These are phyloP conservation scores for Saturnispora zaruensis DNA, from an alignment of 805 yeast genomes.

Conservation along the genomic window DNA sequence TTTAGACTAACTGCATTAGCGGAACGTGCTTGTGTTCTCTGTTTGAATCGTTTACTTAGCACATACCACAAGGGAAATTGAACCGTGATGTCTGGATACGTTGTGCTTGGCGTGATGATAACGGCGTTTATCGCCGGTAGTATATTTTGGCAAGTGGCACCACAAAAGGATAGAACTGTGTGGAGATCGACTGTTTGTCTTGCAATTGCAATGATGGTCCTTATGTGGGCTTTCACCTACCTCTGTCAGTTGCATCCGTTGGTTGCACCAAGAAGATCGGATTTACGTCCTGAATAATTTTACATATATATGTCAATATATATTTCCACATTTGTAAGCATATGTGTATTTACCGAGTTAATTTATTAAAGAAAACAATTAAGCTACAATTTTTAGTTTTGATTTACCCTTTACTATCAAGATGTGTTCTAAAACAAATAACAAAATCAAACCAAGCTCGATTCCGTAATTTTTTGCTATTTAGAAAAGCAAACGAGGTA, in stretches of 20 bases:
- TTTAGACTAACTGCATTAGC: background rate
- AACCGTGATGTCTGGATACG: slow-evolving; percentile 12
- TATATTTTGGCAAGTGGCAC: slow-evolving; percentile 80
- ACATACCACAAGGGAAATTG: background rate
- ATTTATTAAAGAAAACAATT: no score
- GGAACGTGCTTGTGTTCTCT: background rate
- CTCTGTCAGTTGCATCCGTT: slow-evolving; percentile 83
- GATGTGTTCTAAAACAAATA: background rate
- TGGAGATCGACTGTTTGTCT: slow-evolving; percentile 70
- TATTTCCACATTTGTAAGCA: no score
- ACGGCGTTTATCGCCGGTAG: slow-evolving; percentile 50
- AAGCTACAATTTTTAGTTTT: background rate
- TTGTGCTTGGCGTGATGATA: slow-evolving; percentile 30
- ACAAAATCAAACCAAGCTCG: background rate
- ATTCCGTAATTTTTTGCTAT: background rate
- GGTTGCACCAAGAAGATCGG: slow-evolving; percentile 84
- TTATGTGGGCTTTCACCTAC: slow-evolving; percentile 76
- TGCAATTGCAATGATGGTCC: slow-evolving; percentile 56
- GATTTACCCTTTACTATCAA: background rate
- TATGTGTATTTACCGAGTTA: background rate
- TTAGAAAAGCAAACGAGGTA: slow-evolving; percentile 2
- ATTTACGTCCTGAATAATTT: slow-evolving; percentile 71
- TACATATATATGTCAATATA: background rate
- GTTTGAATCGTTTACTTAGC: background rate
- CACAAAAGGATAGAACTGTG: slow-evolving; percentile 69